Conservation (phyloP, 169 alveolate species). For the Eimeria brunetti region DNA sequence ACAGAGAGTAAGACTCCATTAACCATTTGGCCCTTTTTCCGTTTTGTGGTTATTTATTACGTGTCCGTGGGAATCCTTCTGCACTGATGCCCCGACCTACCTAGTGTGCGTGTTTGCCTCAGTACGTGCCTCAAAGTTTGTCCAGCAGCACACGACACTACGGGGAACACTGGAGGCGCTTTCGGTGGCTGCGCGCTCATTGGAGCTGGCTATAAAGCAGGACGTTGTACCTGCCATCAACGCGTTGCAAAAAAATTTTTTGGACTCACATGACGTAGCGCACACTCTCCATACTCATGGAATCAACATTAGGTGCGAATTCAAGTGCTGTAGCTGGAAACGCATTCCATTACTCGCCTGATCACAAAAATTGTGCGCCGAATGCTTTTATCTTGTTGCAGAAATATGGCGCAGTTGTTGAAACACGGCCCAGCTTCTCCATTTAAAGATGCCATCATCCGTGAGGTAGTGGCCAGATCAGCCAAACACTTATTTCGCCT, state of each 20-base stretch:
- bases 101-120: not conserved
- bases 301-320: constrained; percentile 64
- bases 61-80: not conserved
- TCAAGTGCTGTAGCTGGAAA: not conserved
- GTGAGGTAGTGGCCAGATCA: constrained; percentile 77
- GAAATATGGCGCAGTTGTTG: constrained; percentile 58
- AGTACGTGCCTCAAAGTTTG: constrained; percentile 47
- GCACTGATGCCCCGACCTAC: not conserved
- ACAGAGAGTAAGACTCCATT: constrained; percentile 19
- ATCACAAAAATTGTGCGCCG: not conserved
- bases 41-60: not conserved
- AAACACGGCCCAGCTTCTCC: constrained; percentile 46
- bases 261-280: constrained; percentile 67
- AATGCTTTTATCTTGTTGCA: not conserved
- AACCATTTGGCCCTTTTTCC: not conserved
- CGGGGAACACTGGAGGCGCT: constrained; percentile 67
- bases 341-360: not conserved
- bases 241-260: constrained; percentile 61
- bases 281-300: constrained; percentile 78
- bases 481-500: constrained; percentile 75
- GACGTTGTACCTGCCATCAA: constrained; percentile 70
- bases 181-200: constrained; percentile 59
- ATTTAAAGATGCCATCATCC: constrained; percentile 72
- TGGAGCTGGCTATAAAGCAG: constrained; percentile 54
- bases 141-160: constrained; percentile 32